Evolutionary conservation across 805 yeast species (phyloP).

Genomic region (Lipomyces yamanashiensis): DNA sequence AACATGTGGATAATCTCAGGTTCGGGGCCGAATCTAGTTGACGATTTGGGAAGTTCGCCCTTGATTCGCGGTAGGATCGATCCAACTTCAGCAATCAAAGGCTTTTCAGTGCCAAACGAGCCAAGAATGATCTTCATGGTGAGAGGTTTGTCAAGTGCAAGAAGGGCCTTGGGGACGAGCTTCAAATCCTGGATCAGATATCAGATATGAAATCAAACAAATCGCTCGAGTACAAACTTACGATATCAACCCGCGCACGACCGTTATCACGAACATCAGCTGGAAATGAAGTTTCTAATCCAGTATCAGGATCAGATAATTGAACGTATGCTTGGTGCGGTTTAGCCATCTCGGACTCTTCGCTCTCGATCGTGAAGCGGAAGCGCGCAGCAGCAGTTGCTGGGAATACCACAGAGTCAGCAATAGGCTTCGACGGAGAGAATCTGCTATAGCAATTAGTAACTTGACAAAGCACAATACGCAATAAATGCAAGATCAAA

Average conservation of each 20-base stretch:
- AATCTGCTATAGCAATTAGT: slow-evolving; percentile 10
- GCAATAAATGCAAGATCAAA: neutral
- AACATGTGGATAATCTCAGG: slow-evolving; percentile 71
- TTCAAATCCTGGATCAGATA: slow-evolving; percentile 33
- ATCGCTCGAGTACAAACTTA: slow-evolving; percentile 22
- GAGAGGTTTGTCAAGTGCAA: slow-evolving; percentile 37
- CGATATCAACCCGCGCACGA: slow-evolving; percentile 43
- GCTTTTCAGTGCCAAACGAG: slow-evolving; percentile 40
- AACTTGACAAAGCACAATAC: neutral
- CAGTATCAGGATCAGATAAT: slow-evolving; percentile 38
- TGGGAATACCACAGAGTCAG: slow-evolving; percentile 15
- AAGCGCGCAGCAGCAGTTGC: slow-evolving; percentile 23
- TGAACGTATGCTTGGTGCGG: slow-evolving; percentile 43
- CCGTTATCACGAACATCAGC: slow-evolving; percentile 44
- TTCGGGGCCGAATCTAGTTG: slow-evolving; percentile 47
- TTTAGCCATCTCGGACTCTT: slow-evolving; percentile 1
- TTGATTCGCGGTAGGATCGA: slow-evolving; percentile 37
- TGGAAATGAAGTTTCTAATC: slow-evolving; percentile 41
- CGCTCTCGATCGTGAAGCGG: slow-evolving; percentile 17
- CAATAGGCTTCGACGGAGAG: slow-evolving; percentile 1
- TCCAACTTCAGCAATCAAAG: slow-evolving; percentile 26
- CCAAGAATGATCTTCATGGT: slow-evolving; percentile 41
- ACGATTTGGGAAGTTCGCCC: slow-evolving; percentile 4
- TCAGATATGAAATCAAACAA: neutral
- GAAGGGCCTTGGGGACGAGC: slow-evolving; percentile 43